Evolutionary conservation across 352 stramenopile genomes (phyloP), one percentile per base, ranked within the genome.

Genomic region (Globisporangium paddicum): DNA sequence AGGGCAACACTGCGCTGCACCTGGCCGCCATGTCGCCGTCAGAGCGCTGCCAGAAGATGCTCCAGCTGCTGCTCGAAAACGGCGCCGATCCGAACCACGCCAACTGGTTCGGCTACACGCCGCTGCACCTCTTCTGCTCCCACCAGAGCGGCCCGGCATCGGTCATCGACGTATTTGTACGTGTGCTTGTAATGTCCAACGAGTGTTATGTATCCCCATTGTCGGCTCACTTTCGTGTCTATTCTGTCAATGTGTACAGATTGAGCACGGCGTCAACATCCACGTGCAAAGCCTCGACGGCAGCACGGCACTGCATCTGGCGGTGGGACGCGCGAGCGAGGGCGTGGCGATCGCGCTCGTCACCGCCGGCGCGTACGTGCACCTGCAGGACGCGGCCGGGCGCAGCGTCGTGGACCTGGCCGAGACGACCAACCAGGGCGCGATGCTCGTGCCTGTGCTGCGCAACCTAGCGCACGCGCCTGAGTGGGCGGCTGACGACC

Each of bases 41-140:
- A 0, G 77, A 90, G 5, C 78, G 82, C 25, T 91, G 84, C 57
- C 79, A 95, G 28, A 89, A 91, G 46, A 91, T 91, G 76, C 35
- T 95, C 19, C 79, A 93, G 55, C 52, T 95, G 14, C 57, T 95
- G 11, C 61, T 95, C 5, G 83, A 95, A 49, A 93, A 92, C 44
- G 83, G 83, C 11, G 78, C 82, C 1, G 78, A 93, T 54, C 79
- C 86, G 10, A 93, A 90, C 56, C 59, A 68, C 48, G 60, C 73
- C 0, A 95, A 95, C 52, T 95, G 86, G 86, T 93, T 95, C 54
- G 86, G 86, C 45, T 95, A 95, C 76, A 92, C 83, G 1, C 69
- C 86, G 21, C 57, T 95, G 44, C 86, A 95, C 58, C 67, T 92
- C n/a, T 93, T 95, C 45, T 95, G 86, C 55, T 81, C 86, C 0